Conservation (phyloP, 345 rosid genomes). For the Brassica rapa region DNA sequence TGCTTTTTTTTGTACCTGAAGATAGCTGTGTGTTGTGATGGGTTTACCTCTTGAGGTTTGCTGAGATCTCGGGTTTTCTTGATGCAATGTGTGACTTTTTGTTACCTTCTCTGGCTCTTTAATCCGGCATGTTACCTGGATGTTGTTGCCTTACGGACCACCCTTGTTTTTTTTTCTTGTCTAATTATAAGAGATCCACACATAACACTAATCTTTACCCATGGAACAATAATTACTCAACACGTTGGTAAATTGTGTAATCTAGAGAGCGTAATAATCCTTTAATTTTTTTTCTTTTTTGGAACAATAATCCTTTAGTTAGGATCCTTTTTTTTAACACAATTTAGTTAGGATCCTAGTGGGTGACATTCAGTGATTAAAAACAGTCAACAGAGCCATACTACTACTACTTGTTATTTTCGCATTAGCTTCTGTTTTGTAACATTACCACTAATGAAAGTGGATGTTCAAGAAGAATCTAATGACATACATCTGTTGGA, state of each 20-base stretch:
- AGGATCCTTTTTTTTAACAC: too few species aligned
- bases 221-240: not conserved
- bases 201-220: not conserved
- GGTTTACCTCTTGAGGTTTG: not conserved
- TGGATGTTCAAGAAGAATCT: conserved; percentile 26
- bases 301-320: too few species aligned
- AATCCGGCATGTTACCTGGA: not conserved
- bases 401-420: not conserved
- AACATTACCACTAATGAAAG: not conserved
- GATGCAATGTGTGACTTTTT: conserved; percentile 1
- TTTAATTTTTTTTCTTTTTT: not conserved
- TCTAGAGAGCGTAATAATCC: not conserved
- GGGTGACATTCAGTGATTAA: not conserved
- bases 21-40: not conserved
- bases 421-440: not conserved
- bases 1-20: not conserved
- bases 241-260: not conserved
- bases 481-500: not conserved
- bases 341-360: not conserved
- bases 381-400: not conserved
- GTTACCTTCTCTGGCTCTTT: not conserved
- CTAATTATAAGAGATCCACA: not conserved
- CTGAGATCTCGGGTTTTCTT: conserved; percentile 4
- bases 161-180: conserved; percentile 2
- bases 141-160: not conserved